Conservation (phyloP, 176 grass and related monocot species). For the Pontederia paniculata region DNA sequence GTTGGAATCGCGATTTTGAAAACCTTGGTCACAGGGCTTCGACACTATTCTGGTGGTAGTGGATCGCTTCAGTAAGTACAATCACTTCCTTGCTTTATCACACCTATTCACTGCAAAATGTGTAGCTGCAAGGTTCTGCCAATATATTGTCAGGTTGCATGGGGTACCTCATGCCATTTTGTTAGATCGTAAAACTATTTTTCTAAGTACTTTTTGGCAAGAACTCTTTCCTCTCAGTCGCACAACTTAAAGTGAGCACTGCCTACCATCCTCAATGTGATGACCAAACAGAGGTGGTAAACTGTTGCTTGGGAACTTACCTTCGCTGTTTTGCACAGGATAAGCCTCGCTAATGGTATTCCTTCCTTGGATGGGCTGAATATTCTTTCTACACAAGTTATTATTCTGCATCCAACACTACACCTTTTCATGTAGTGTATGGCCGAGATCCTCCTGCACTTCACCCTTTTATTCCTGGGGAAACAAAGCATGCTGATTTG, state of each 20-base stretch:
- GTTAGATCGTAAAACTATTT: not conserved
- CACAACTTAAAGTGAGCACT: not conserved
- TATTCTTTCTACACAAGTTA: not conserved
- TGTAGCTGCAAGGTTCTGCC: not conserved
- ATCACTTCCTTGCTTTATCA: not conserved
- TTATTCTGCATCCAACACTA: not conserved
- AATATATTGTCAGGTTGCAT: not conserved
- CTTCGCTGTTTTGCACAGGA: not conserved
- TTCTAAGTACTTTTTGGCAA: slow-evolving; percentile 4
- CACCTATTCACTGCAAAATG: not conserved
- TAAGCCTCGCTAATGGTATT: not conserved
- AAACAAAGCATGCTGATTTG: no score
- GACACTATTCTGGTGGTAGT: not conserved
- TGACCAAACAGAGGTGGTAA: slow-evolving; percentile 2
- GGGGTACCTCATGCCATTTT: not conserved
- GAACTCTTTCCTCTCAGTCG: not conserved
- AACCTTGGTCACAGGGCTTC: not conserved
- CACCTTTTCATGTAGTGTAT: slow-evolving; percentile 1
- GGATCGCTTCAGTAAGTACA: slow-evolving; percentile 1
- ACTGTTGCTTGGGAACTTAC: not conserved
- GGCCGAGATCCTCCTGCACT: not conserved
- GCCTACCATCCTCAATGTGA: slow-evolving; percentile 10
- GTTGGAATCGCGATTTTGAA: no score
- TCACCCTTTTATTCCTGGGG: not conserved
- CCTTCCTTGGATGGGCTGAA: not conserved